Base-by-base conservation (phyloP, 805 yeast genomes). In the Wickerhamomyces chaumierensis region DNA sequence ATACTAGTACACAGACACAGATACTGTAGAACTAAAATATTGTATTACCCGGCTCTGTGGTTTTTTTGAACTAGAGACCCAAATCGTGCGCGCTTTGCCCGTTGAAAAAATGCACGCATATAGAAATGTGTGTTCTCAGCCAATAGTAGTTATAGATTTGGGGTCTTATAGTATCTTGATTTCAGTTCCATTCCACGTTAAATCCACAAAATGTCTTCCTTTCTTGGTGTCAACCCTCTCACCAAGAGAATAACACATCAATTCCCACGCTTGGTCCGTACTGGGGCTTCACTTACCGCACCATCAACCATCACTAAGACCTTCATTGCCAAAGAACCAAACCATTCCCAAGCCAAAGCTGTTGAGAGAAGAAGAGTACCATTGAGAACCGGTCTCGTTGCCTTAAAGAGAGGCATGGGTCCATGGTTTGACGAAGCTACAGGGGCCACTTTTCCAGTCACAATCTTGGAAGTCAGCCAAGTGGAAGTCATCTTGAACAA, bases 331-430 rank as follows among this genome's bases (percentile, higher is more conserved):
- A 74, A 81, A 15, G 60, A 67, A 14, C 67, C 78, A 33, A 70
- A 73, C 52, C 86, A 81, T 56, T 70, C 90, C 3, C 77, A 78
- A 29, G 83, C 72, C 45, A 69, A 71, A 36, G 78, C 84, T 27
- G 79, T 85, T 53, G 62, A 66, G 37, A 73, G 96, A 58, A 81
- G 78, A 56, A 71, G 78, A 57, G 66, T 90, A 28, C 76, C 86
- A 21, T 58, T 61, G 34, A 76, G 98, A 60, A 78, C 95, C 7
- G 98, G 98, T 12, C 64, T 85, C 17, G 62, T 90, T 21, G 94
- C 94, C 1, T 65, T 76, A 46, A 92, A 92, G 57, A 68, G 81
- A 42, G 97, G 96, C 15, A 90, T 90, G 96, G 77, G 87, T 37
- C 76, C 92, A 14, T 83, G 76, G 72, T 90, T 72, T 53, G 78